Base-by-base conservation (phyloP, 139 green algal species). In the Chlamydomonas urium region DNA sequence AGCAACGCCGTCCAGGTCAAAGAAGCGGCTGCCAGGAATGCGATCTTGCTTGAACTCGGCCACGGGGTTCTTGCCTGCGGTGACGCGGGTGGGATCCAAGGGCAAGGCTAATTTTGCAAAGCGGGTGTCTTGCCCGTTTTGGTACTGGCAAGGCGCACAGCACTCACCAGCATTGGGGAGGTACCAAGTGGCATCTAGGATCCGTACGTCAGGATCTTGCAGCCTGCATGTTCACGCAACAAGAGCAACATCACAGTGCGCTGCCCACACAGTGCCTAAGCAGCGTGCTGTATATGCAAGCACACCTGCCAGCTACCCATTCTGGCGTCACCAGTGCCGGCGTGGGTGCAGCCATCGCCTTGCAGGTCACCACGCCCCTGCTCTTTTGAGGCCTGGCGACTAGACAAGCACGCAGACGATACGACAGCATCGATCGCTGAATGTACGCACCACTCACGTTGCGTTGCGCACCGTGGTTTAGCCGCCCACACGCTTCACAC, bases 151-250 rank as follows among this genome's bases (percentile, higher is more conserved):
- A 50, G n/a, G n/a, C n/a, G n/a, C n/a, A n/a, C n/a, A n/a, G n/a
- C n/a, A n/a, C 42, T 50, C 42, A 50, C 42, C 53, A 28, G 10
- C 5, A 14, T 28, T 67, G 29, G 89, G 89, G 69, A 93, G 75
- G 75, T 91, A 93, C 91, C 91, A 97, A 24, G 69, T 81, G 5
- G 78, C 83, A 71, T 94, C 88, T 29, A 96, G 77, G 1, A 96
- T 58, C 47, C 84, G 85, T 2, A 93, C 37, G 0, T 8, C 17
- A 65, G 28, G 17, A 32, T 65, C 19, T 65, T 29, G 17, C 19
- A 36, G 56, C n/a, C 10, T 37, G 56, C 28, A 17, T 65, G n/a
- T 8, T 65, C 8, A 65, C 56, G 26, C 14, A 32, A 56, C 17
- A 56, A 26, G 17, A 21, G 21, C 17, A 56, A 56, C 17, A 56